Evolutionary conservation across 164 flowering plant genomes (phyloP), one percentile per base, ranked within the genome.

Genomic region (Chimonanthus salicifolius): DNA sequence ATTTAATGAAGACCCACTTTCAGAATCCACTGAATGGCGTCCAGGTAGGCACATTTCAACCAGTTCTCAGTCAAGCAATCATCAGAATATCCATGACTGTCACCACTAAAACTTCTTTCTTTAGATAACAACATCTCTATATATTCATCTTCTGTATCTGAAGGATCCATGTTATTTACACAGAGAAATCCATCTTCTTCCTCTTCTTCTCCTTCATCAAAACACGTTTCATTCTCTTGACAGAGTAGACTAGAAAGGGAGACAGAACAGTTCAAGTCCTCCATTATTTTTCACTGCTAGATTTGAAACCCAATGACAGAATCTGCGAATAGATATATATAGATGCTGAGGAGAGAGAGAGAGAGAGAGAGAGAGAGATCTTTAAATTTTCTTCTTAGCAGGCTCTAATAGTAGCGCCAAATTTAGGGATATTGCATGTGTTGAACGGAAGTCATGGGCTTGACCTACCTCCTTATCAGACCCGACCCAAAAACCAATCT

Each of bases 11-110:
- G 51, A 83, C 91, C 9, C 50, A 89, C 94, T 74, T 85, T 80
- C 71, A 89, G 75, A 80, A 90, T 83, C 93, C 94, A 92, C 68
- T 78, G 69, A 75, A 88, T 78, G 7, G 90, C 88, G 71, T 86
- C 89, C 78, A 83, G 77, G 6, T 92, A 89, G 71, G 86, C 91
- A 47, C 76, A 62, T 75, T 83, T 80, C 64, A 84, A 58, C 92
- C 90, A 87, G 77, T 65, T 72, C 15, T 70, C 8, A 8, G 51
- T n/a, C 4, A 49, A 71, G 49, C 64, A 58, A 58, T 71, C 73
- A 7, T 71, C 65, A 44, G 48, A 51, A 48, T 60, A 71, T 50
- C 62, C 70, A 48, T 1, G 16, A 7, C 33, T 68, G 47, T n/a
- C 16, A 21, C 51, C 58, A 7, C 15, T 76, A 60, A 71, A 75